These are phyloP conservation scores for Aspergillus affinis DNA, from an alignment of 495 filamentous ascomycete species.

Conservation along the genomic window DNA sequence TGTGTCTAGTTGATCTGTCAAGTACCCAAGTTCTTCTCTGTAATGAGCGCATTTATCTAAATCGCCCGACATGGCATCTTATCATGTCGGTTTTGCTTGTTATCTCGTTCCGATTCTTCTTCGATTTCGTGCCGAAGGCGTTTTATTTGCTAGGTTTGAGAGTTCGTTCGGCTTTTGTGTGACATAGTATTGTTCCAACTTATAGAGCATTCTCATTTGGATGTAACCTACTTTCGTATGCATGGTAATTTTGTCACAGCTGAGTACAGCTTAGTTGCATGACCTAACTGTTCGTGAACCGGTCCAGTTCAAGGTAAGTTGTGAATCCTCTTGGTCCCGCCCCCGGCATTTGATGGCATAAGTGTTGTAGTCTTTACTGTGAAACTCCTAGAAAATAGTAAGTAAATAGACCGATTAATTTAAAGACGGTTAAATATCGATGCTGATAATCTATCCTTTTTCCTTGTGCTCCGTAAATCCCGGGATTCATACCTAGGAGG, in stretches of 20 bases:
- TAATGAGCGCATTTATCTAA: slow-evolving; percentile 32
- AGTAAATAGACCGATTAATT: no score
- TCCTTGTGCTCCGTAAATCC: background rate
- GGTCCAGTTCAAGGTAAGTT: background rate
- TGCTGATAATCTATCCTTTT: no score
- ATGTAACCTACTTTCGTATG: background rate
- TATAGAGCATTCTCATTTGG: slow-evolving; percentile 11
- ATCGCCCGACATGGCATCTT: slow-evolving; percentile 18
- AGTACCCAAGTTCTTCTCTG: slow-evolving; percentile 10
- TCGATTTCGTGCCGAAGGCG: slow-evolving; percentile 22
- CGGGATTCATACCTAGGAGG: background rate
- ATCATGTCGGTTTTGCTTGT: background rate
- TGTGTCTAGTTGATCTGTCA: background rate
- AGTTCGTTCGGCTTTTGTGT: slow-evolving; percentile 22
- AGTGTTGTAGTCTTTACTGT: background rate
- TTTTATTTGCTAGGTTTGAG: slow-evolving; percentile 19
- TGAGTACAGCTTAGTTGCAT: no score
- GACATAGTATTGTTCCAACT: slow-evolving; percentile 26
- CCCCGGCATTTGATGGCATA: no score
- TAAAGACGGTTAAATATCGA: no score
- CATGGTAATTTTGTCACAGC: no score
- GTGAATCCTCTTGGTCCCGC: no score
- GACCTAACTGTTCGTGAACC: background rate
- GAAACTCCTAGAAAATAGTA: background rate
- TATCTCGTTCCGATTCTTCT: slow-evolving; percentile 2